Conservation (phyloP, 805 yeast species). For the Soucietia sequanensis region DNA sequence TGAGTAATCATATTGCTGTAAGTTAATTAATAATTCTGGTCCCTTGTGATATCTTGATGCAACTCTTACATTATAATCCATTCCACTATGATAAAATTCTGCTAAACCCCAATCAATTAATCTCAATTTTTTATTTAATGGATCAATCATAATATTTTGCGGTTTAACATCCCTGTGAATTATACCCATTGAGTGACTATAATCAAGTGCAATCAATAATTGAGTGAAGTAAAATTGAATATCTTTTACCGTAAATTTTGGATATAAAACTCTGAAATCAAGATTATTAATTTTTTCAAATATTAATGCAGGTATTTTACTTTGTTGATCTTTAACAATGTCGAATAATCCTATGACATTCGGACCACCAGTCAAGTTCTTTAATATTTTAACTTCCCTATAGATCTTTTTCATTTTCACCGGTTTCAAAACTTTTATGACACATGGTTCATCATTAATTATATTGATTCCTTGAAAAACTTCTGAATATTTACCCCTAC, state of each 20-base stretch:
- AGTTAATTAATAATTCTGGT: slow-evolving; percentile 84
- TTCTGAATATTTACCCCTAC: slow-evolving; percentile 94
- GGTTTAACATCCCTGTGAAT: slow-evolving; percentile 97
- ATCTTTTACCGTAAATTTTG: slow-evolving; percentile 71
- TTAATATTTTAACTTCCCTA: slow-evolving; percentile 83
- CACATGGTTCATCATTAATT: slow-evolving; percentile 59
- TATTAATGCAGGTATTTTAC: slow-evolving; percentile 82
- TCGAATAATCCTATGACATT: slow-evolving; percentile 76
- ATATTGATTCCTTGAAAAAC: slow-evolving; percentile 84
- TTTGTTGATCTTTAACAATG: slow-evolving; percentile 75
- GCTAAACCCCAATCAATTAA: slow-evolving; percentile 96
- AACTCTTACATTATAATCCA: slow-evolving; percentile 88
- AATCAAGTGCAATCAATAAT: slow-evolving; percentile 80
- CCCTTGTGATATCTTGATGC: slow-evolving; percentile 94
- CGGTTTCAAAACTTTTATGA: slow-evolving; percentile 88
- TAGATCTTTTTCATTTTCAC: slow-evolving; percentile 89
- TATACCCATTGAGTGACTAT: slow-evolving; percentile 90
- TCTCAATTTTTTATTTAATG: slow-evolving; percentile 62
- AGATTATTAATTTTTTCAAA: slow-evolving; percentile 83
- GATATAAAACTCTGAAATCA: slow-evolving; percentile 79
- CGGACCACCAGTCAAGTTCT: slow-evolving; percentile 82
- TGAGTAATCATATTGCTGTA: slow-evolving; percentile 86
- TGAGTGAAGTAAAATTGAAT: slow-evolving; percentile 82
- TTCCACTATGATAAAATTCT: slow-evolving; percentile 87
- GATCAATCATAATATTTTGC: slow-evolving; percentile 94